These are phyloP conservation scores for Theileria parva DNA, from an alignment of 169 alveolate genomes.

Conservation along the genomic window DNA sequence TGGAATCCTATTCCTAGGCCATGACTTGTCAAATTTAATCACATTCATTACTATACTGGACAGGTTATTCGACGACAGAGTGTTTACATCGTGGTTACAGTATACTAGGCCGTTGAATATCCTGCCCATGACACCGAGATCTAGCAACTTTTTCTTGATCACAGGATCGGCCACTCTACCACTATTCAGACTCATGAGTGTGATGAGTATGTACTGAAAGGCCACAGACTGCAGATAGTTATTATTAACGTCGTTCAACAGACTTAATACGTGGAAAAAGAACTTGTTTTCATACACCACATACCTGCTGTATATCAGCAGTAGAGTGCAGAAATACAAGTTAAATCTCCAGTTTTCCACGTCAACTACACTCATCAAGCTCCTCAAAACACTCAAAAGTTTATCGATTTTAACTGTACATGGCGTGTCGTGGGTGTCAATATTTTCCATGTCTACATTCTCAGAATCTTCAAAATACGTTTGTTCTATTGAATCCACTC, in stretches of 20 bases:
- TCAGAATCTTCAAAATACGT: slow-evolving; percentile 4
- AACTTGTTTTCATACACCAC: neutral
- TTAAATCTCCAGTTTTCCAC: slow-evolving; percentile 6
- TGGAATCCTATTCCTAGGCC: slow-evolving; percentile 41
- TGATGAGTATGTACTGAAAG: neutral
- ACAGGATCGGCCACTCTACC: neutral
- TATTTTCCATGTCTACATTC: neutral
- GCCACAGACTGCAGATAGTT: neutral
- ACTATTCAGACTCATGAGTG: neutral
- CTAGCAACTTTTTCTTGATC: neutral
- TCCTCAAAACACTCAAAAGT: neutral
- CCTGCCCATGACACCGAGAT: neutral
- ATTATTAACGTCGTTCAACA: neutral
- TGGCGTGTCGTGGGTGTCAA: no score
- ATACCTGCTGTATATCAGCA: neutral
- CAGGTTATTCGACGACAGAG: neutral
- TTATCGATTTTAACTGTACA: no score
- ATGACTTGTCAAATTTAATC: slow-evolving; percentile 44
- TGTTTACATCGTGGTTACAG: slow-evolving; percentile 5
- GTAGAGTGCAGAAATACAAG: neutral
- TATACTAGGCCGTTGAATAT: neutral
- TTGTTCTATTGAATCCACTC: neutral
- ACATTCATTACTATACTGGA: slow-evolving; percentile 4
- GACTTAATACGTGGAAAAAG: slow-evolving; percentile 1
- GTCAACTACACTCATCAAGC: neutral